Conservation (phyloP, 306 rosid genomes). For the Citrullus colocynthis region DNA sequence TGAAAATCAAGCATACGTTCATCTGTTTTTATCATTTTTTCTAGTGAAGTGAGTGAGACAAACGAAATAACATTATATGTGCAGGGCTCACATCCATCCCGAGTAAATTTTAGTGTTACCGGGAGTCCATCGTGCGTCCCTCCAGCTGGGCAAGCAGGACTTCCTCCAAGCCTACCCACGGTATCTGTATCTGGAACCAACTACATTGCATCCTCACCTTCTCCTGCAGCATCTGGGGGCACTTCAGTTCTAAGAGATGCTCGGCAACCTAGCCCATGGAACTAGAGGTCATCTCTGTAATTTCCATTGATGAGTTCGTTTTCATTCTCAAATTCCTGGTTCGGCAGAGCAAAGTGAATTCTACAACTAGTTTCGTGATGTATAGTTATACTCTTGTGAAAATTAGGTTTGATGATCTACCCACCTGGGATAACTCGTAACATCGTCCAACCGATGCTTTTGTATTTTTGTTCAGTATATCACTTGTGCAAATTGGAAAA, state of each 20-base stretch:
- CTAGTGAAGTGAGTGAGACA: not conserved
- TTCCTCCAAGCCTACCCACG: constrained; percentile 46
- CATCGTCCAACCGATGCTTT: not conserved
- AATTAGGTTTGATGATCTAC: not conserved
- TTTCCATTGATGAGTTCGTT: not conserved
- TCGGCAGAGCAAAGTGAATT: not conserved
- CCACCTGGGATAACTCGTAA: not conserved
- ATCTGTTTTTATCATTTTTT: not conserved
- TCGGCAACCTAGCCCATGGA: constrained; percentile 91
- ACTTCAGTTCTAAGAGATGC: constrained; percentile 74
- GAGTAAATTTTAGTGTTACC: constrained; percentile 33
- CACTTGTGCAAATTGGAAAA: not conserved
- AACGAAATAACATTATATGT: constrained; percentile 7
- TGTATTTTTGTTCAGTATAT: not conserved
- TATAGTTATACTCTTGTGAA: not conserved
- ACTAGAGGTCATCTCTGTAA: constrained; percentile 21
- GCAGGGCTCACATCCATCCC: constrained; percentile 69
- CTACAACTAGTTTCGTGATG: not conserved
- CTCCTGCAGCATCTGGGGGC: constrained; percentile 89
- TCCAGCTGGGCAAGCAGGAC: constrained; percentile 45
- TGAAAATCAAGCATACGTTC: not conserved
- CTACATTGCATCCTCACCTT: constrained; percentile 76
- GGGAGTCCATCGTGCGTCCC: constrained; percentile 79
- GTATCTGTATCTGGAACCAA: constrained; percentile 62
- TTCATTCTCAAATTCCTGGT: constrained; percentile 1